These are phyloP conservation scores for Knoxia roxburghii DNA, from an alignment of 257 asterid species.

Conservation along the genomic window DNA sequence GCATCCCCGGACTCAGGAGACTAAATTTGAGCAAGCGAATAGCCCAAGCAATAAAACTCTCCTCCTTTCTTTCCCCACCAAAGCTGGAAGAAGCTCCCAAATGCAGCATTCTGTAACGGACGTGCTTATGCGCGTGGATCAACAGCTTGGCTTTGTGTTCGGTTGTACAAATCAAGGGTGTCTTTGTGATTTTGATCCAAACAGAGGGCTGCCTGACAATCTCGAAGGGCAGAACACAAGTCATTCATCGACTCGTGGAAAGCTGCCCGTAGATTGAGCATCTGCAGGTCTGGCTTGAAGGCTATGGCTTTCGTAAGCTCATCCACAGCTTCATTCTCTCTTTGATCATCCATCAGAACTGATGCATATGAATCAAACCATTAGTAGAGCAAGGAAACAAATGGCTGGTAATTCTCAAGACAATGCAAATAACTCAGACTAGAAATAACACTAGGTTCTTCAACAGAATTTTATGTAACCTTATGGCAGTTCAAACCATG, in stretches of 20 bases:
- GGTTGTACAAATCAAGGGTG: conserved; percentile 44
- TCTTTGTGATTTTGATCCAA: conserved; percentile 56
- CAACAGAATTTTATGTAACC: not conserved
- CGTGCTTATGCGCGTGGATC: conserved; percentile 6
- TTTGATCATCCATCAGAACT: conserved; percentile 62
- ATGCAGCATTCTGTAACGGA: conserved; percentile 4
- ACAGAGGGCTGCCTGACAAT: conserved; percentile 58
- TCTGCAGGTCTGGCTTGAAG: conserved; percentile 51
- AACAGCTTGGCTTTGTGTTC: conserved; percentile 30
- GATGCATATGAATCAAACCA: conserved; percentile 16
- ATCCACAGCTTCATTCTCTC: conserved; percentile 47
- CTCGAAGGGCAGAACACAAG: conserved; percentile 37
- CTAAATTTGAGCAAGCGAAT: not conserved
- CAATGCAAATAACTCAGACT: not conserved
- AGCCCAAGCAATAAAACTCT: conserved; percentile 13
- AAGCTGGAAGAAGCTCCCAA: not conserved
- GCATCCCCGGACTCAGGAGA: not conserved
- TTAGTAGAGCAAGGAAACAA: not conserved
- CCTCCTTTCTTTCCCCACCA: not conserved
- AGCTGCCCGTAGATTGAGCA: conserved; percentile 59
- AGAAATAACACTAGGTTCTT: not conserved
- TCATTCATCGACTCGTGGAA: conserved; percentile 55
- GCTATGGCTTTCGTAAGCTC: conserved; percentile 49
- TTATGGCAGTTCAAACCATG: not conserved
- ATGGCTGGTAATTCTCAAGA: not conserved